Conservation (phyloP, 768 basidiomycete species). For the Calocybe indica region DNA sequence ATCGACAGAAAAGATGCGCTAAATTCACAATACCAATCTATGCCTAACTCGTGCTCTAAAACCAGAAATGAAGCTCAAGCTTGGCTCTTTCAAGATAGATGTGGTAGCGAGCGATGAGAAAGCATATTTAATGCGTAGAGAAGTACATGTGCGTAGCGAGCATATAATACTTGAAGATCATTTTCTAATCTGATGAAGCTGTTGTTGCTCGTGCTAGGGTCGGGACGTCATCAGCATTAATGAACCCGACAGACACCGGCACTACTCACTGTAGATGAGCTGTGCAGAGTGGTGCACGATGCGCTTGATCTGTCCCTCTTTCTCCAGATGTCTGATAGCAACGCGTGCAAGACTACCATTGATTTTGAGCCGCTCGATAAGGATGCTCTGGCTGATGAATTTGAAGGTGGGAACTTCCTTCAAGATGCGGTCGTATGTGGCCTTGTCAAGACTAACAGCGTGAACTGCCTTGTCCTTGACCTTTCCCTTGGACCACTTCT, state of each 20-base stretch:
- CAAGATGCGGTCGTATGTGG: slow-evolving; percentile 87
- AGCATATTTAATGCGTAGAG: too few species aligned
- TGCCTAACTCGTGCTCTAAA: too few species aligned
- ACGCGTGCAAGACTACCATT: slow-evolving; percentile 91
- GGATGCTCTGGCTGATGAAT: slow-evolving; percentile 95
- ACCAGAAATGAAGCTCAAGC: too few species aligned
- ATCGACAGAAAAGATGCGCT: too few species aligned
- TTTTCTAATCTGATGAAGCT: slow-evolving; percentile 37
- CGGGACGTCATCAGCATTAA: neutral
- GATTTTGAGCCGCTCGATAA: slow-evolving; percentile 97
- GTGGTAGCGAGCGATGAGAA: too few species aligned
- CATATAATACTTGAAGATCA: slow-evolving; percentile 12
- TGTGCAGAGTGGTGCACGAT: slow-evolving; percentile 95
- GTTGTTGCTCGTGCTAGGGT: slow-evolving; percentile 46
- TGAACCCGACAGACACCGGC: neutral
- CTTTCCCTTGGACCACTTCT: slow-evolving; percentile 99
- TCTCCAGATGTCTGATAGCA: slow-evolving; percentile 89
- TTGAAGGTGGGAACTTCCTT: slow-evolving; percentile 99
- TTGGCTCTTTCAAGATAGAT: too few species aligned
- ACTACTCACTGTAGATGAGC: slow-evolving; percentile 87
- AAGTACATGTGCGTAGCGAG: slow-evolving; percentile 24
- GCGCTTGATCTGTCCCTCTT: slow-evolving; percentile 90
- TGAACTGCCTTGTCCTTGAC: slow-evolving; percentile 99
- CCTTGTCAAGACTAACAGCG: slow-evolving; percentile 91
- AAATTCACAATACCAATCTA: too few species aligned